Evolutionary conservation across 441 rosid species (phyloP), one percentile per base, ranked within the genome.

Genomic region (Populus tomentosa): DNA sequence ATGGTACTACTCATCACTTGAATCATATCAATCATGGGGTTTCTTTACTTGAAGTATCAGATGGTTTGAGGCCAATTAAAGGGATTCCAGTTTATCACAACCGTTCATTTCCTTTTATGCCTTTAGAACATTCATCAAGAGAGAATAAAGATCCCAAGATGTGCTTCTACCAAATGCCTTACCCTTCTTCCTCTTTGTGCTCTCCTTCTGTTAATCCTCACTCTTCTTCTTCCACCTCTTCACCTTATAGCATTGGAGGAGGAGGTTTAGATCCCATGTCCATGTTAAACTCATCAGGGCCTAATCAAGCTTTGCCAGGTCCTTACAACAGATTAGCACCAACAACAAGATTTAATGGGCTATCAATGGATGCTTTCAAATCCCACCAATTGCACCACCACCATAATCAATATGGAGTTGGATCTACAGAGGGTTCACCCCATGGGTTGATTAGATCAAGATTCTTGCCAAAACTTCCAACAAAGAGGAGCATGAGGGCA

Each of bases 21-120:
- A 72, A 75, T 71, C 79, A 78, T 46, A 56, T 78, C n/a, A 79
- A 79, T 50, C 78, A 79, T 24, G 84, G 88, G 70, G 85, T 83
- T 83, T 80, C 85, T 9, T 67, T 81, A 13, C 83, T 81, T 8
- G 86, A 86, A 79, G 85, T 69, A 65, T 80, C 89, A 24, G 83
- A 80, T 21, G 81, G 86, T 69, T 73, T 85, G 65, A 86, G 90
- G 84, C 94, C 97, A 10, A 90, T 92, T 70, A 90, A 89, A 81
- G 97, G 97, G 73, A 89, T 90, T 82, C 97, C 97, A 2, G 88
- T 92, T 3, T 89, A 92, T 81, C 97, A 89, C 79, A 92, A 82
- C 88, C 89, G 91, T 72, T 80, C 92, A 35, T 84, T 90, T 73
- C 97, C 93, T n/a, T 88, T 86, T 63, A 33, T 83, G 53, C 69